Percentiles rank a stretch among this genome's conserved stretches.
Evolutionary conservation across 1,284 basidiomycete species (phyloP).

Genomic region (Marasmius sp.): DNA sequence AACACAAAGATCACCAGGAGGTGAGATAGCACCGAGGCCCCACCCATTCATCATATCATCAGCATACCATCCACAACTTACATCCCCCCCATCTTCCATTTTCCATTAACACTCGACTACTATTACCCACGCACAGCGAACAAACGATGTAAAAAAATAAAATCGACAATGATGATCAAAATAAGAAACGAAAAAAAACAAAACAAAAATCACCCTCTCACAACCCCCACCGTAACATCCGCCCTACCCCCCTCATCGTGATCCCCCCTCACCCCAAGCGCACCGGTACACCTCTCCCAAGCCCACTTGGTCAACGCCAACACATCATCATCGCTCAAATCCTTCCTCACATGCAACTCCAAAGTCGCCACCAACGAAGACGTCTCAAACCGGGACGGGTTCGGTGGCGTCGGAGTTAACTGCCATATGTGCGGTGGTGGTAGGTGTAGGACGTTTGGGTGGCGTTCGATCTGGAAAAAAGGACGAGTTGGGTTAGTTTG

Average conservation of each 20-base stretch:
- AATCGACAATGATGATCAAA: no score
- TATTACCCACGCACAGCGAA: no score
- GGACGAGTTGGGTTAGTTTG: no score
- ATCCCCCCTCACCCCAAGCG: conserved; percentile 34
- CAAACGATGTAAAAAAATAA: no score
- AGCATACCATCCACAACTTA: no score
- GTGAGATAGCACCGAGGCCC: no score
- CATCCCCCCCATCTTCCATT: no score
- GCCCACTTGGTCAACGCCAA: conserved; percentile 72
- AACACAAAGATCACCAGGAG: no score
- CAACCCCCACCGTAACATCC: conserved; percentile 47
- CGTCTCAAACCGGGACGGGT: conserved; percentile 21
- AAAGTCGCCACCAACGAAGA: conserved; percentile 77
- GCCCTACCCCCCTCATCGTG: conserved; percentile 36
- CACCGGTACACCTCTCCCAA: conserved; percentile 58
- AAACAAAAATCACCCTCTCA: conserved; percentile 31
- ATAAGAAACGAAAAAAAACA: no score
- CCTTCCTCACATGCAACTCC: conserved; percentile 71
- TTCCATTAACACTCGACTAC: no score
- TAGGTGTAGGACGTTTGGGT: conserved; percentile 76
- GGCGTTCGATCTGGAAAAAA: conserved; percentile 63
- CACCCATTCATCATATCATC: no score
- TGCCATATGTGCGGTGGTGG: conserved; percentile 88
- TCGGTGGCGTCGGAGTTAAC: conserved; percentile 50
- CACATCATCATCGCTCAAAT: conserved; percentile 73